Base-by-base conservation (phyloP, 169 alveolate genomes). In the Hammondia hammondi region DNA sequence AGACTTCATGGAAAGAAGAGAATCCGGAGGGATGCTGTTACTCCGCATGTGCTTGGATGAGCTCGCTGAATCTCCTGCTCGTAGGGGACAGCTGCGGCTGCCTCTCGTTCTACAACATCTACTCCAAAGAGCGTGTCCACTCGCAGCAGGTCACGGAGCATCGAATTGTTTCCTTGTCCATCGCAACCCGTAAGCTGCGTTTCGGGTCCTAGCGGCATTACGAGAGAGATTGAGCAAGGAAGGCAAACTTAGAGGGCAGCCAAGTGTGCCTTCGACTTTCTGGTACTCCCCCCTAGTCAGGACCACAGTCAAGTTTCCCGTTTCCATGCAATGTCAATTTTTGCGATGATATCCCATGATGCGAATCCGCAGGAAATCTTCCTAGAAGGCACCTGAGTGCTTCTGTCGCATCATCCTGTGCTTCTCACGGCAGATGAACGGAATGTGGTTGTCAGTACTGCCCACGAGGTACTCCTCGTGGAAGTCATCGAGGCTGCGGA, bases 71-170 rank as follows among this genome's bases (percentile, higher is more conserved):
- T 91, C 92, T 93, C 45, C 93, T 93, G 77, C 93, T 93, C 67
- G 95, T 91, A 10, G 95, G 95, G 39, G 95, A 93, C 93, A 93
- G 87, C 88, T 72, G 73, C 67, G 95, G 95, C 89, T 82, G 52
- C 56, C 82, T 93, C 70, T 85, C 93, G 29, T 93, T 85, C 73
- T 93, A 85, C 73, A 93, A 93, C 73, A 73, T 93, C 35, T 93
- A 93, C 85, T 87, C 95, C 3, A 70, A 87, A 21, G 95, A 93
- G 85, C 61, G 85, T 32, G 91, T 93, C 35, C 90, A 91, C 43
- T 85, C 95, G 45, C 93, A 93, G 91, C 81, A 73, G 85, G 61
- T 93, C 39, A 43, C 93, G 61, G 85, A 85, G 48, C 52, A 56
- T 88, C 85, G 71, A 77, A 85, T 93, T 85, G 61, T 88, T 39